These are phyloP conservation scores for Boletus sp. DNA, from an alignment of 1,284 basidiomycete genomes.

Conservation along the genomic window DNA sequence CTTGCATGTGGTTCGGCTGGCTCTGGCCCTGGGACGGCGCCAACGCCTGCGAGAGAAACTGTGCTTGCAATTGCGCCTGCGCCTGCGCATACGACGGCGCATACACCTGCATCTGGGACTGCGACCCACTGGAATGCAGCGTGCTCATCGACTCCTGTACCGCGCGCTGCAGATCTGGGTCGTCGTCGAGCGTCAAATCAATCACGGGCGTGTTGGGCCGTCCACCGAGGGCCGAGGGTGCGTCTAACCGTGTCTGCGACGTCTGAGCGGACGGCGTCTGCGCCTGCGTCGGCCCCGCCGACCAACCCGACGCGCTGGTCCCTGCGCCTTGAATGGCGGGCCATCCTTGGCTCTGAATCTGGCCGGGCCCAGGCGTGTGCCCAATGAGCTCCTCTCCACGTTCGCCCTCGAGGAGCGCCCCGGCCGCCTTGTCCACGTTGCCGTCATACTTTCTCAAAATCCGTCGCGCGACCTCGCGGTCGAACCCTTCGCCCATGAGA, in stretches of 20 bases:
- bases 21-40: slow-evolving; percentile 10
- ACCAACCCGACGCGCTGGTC: slow-evolving; percentile 8
- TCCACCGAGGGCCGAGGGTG: slow-evolving; percentile 27
- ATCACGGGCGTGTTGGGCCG: slow-evolving; percentile 38
- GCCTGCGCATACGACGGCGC: slow-evolving; percentile 13
- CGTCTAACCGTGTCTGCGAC: background rate
- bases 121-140: slow-evolving; percentile 12
- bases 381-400: slow-evolving; percentile 30
- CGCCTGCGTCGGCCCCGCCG: background rate
- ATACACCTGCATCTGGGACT: slow-evolving; percentile 15
- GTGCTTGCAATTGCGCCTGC: background rate
- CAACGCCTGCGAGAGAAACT: slow-evolving; percentile 3
- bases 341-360: slow-evolving; percentile 21
- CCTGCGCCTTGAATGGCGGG: background rate
- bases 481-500: slow-evolving; percentile 38
- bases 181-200: slow-evolving; percentile 56
- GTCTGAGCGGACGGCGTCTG: slow-evolving; percentile 8
- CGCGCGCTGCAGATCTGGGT: slow-evolving; percentile 48
- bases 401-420: slow-evolving; percentile 57
- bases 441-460: slow-evolving; percentile 57
- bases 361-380: background rate
- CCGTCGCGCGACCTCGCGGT: slow-evolving; percentile 44
- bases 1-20: background rate
- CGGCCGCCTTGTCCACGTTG: slow-evolving; percentile 56
- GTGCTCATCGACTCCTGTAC: slow-evolving; percentile 50